phyloP scores from a whole-genome alignment of 1,284 basidiomycete species.

The Cryptococcus jaspeensis region DNA sequence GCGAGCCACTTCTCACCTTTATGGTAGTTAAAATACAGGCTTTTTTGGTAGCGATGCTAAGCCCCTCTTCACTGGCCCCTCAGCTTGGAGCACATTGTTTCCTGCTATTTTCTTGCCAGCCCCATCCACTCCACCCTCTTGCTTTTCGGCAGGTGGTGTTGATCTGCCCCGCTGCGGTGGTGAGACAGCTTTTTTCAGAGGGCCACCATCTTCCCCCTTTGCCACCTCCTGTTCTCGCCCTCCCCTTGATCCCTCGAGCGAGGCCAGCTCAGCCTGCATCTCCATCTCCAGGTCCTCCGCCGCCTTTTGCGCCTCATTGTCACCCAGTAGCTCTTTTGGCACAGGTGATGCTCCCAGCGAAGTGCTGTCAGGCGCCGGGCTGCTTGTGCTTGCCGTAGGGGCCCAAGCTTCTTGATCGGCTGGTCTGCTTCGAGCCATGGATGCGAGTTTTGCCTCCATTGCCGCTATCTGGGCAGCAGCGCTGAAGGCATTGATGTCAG shows the following conservation, averaged over 20 bases:
- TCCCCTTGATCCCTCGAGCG: neutral
- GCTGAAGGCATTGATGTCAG: conserved; percentile 51
- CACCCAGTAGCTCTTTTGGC: conserved; percentile 15
- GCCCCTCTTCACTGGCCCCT: conserved; percentile 26
- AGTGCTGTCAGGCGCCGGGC: neutral
- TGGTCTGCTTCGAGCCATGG: conserved; percentile 60
- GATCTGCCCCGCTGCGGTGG: neutral
- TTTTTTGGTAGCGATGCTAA: conserved; percentile 40
- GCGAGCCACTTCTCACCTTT: no score
- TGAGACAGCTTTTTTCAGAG: neutral
- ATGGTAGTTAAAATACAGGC: conserved; percentile 24
- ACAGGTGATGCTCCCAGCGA: conserved; percentile 12
- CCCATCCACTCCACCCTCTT: no score
- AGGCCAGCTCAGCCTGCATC: conserved; percentile 18
- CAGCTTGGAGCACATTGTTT: conserved; percentile 1
- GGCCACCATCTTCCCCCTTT: neutral
- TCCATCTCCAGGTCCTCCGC: conserved; percentile 30
- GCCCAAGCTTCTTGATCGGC: conserved; percentile 31
- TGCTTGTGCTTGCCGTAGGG: conserved; percentile 17
- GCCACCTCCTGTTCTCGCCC: neutral
- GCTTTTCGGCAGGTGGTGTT: neutral
- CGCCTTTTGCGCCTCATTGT: conserved; percentile 20
- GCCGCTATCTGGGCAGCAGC: conserved; percentile 86
- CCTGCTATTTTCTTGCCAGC: neutral
- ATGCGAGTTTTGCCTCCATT: conserved; percentile 88